A percentile compares a stretch with the other conserved stretches of the same genome.
Conservation (phyloP, 108 stramenopile species). For the Fragilaria radians region DNA sequence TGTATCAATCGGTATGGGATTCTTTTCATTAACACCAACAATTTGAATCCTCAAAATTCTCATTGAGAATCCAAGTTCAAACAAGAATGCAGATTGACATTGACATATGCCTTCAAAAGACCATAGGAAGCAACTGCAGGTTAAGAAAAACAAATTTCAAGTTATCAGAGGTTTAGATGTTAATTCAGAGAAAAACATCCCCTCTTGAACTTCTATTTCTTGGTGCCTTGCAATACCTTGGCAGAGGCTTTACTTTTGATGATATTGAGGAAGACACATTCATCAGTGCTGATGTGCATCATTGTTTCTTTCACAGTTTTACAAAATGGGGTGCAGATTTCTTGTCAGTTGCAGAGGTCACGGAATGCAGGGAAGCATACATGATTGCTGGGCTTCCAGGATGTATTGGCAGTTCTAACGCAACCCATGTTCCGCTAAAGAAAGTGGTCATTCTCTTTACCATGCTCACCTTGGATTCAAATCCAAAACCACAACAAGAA, state of each 20-base stretch:
- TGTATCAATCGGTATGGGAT: no score
- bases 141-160: no score
- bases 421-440: conserved; percentile 12
- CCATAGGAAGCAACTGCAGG: no score
- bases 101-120: no score
- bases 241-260: conserved; percentile 4
- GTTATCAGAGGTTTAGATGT: no score
- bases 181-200: no score
- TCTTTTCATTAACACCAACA: no score
- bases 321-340: neutral
- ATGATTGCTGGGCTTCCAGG: conserved; percentile 17
- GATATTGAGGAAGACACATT: conserved; percentile 5
- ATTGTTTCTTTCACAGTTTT: neutral
- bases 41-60: no score
- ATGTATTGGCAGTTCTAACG: conserved; percentile 10
- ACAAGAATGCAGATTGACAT: no score
- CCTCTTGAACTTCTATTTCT: conserved; percentile 4
- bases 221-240: neutral
- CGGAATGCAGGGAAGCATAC: neutral
- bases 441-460: neutral
- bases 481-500: conserved; percentile 13
- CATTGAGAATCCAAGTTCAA: no score
- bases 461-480: conserved; percentile 8
- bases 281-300: neutral
- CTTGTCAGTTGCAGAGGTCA: neutral